These are phyloP conservation scores for Hanseniaspora nectarophila DNA, from an alignment of 805 yeast species.

Conservation along the genomic window DNA sequence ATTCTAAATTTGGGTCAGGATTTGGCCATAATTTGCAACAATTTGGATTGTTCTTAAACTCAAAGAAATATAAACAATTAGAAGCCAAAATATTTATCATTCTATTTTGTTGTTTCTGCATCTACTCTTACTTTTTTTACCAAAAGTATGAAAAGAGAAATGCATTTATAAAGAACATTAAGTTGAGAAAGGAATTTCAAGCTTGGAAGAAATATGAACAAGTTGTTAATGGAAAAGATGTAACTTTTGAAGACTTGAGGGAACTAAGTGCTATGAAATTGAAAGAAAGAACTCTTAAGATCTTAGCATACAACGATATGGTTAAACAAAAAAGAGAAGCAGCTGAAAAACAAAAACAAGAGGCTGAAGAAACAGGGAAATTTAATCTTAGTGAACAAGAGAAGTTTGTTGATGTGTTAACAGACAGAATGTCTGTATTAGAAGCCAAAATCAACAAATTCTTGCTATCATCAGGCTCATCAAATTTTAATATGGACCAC, in stretches of 20 bases:
- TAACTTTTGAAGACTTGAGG: neutral
- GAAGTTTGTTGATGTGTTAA: constrained; percentile 35
- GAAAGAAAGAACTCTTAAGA: constrained; percentile 3
- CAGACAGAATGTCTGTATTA: constrained; percentile 50
- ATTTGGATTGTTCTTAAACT: constrained; percentile 6
- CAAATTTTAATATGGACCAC: constrained; percentile 53
- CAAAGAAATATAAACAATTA: neutral
- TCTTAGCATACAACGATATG: neutral
- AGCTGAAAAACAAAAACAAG: neutral
- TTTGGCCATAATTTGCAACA: neutral
- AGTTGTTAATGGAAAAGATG: neutral
- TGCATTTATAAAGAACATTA: neutral
- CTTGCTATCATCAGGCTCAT: constrained; percentile 40
- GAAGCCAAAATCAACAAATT: constrained; percentile 52
- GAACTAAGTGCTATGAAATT: neutral
- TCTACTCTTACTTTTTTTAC: neutral
- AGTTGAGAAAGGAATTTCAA: constrained; percentile 5
- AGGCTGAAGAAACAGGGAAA: neutral
- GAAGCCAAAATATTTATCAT: neutral
- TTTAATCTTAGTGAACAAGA: neutral
- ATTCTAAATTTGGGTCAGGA: neutral
- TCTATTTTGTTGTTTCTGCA: neutral
- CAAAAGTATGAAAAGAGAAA: neutral
- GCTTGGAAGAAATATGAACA: constrained; percentile 11
- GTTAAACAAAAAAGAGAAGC: constrained; percentile 2